Evolutionary conservation across 2,329 filamentous ascomycete species (phyloP), one percentile per base, ranked within the genome.

Genomic region (Pochonia chlamydosporia): DNA sequence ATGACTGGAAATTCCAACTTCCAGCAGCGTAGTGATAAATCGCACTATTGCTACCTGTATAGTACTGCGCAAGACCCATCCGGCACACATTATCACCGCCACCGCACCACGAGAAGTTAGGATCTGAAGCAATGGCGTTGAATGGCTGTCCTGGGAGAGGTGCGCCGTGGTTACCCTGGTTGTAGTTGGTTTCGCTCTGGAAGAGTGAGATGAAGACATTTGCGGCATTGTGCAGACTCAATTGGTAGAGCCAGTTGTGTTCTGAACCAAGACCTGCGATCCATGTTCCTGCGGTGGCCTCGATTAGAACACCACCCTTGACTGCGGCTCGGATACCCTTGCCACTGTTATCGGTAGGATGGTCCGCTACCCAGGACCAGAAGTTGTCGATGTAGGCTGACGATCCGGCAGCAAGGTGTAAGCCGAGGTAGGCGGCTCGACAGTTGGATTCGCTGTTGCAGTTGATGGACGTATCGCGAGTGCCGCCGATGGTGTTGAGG

Each of bases 161-260:
- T 14, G 54, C 53, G 9, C 59, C 59, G 54, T 71, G 60, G 50
- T 66, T 37, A 20, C 56, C 58, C 40, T 60, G 57, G 20, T 59
- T 50, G 46, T 62, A 61, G 52, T 77, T 76, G 9, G 76, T 78
- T 60, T 81, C 78, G 36, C 68, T 69, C 61, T 80, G 75, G 49
- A 76, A 66, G 60, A 78, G 54, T 11, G 68, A 69, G n/a, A 75
- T 63, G 44, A 75, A 66, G 10, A 80, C 69, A 49, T 77, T 76
- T 44, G 65, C 56, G 1, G 76, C 75, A 33, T 65, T 62, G 43
- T 68, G 64, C 44, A 80, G 59, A 50, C 79, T 74, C 53, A 79
- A 72, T 60, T 81, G 76, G 62, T 81, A 82, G 43, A 81, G 61
- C 59, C 73, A 72, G 62, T 72, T 73, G 59, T 82, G 78, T 63